Evolutionary conservation across 176 grass and related monocot species (phyloP).

Genomic region (Lolium rigidum): DNA sequence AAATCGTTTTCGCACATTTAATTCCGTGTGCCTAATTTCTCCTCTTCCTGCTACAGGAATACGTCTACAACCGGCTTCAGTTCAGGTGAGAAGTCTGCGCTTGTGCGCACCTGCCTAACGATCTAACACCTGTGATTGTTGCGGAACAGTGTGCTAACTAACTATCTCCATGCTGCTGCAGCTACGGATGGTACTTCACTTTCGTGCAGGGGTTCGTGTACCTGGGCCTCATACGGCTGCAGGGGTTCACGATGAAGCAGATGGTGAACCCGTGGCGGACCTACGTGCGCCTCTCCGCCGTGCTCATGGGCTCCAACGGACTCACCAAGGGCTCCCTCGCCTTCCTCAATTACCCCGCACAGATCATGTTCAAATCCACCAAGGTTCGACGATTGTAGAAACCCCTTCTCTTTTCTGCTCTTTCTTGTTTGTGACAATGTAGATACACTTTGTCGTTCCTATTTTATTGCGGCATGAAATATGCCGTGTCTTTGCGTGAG

Average conservation of each 20-base stretch:
- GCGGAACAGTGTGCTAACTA: too few relatives aligned
- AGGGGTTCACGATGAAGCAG: slow-evolving; percentile 80
- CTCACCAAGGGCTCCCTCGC: slow-evolving; percentile 96
- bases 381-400: slow-evolving; percentile 51
- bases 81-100: slow-evolving; percentile 59
- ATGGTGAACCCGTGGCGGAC: slow-evolving; percentile 95
- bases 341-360: slow-evolving; percentile 94
- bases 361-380: slow-evolving; percentile 98
- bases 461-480: not conserved
- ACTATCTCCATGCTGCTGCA: slow-evolving; percentile 2
- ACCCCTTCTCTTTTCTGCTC: too few relatives aligned
- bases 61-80: slow-evolving; percentile 91
- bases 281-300: slow-evolving; percentile 78
- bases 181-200: slow-evolving; percentile 98
- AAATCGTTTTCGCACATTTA: not conserved
- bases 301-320: slow-evolving; percentile 91
- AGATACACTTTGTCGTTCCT: not conserved
- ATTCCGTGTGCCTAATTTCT: not conserved
- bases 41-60: slow-evolving; percentile 59
- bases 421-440: not conserved
- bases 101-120: too few relatives aligned
- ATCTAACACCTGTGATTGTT: too few relatives aligned
- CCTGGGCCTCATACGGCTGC: slow-evolving; percentile 69
- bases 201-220: slow-evolving; percentile 94
- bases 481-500: not conserved